phyloP scores from a whole-genome alignment of 2,329 filamentous ascomycete species.

The Chrysosporium keratinophilum region DNA sequence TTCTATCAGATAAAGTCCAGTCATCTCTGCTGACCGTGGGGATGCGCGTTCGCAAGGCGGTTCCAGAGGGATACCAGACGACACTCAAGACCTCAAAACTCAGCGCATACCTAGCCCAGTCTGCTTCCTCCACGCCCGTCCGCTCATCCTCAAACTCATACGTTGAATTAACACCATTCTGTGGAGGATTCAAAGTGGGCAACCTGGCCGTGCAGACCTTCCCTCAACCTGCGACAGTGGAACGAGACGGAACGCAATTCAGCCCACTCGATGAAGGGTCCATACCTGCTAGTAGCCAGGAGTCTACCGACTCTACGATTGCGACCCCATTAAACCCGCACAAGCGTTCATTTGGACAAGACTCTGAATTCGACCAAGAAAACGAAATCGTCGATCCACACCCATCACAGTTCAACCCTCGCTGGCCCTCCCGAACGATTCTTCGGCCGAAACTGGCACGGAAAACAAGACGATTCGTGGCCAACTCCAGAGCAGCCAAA shows the following conservation, averaged over 20 bases:
- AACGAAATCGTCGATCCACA: conserved; percentile 20
- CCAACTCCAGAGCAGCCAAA: conserved; percentile 14
- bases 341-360: conserved; percentile 35
- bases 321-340: conserved; percentile 25
- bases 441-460: conserved; percentile 26
- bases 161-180: conserved; percentile 67
- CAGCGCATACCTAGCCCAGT: conserved; percentile 15
- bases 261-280: conserved; percentile 28
- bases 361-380: conserved; percentile 29
- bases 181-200: conserved; percentile 66
- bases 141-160: conserved; percentile 20
- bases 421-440: conserved; percentile 21
- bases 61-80: conserved; percentile 90
- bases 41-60: conserved; percentile 87
- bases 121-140: conserved; percentile 13
- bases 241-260: conserved; percentile 22
- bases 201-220: conserved; percentile 50
- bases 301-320: conserved; percentile 24
- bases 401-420: not conserved
- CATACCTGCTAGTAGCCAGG: conserved; percentile 34
- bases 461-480: conserved; percentile 17
- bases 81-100: conserved; percentile 21
- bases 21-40: conserved; percentile 80
- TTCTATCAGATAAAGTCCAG: conserved; percentile 57
- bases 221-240: conserved; percentile 28